Evolutionary conservation across 1,284 basidiomycete species (phyloP).

Genomic region (Cryptococcus floricola): DNA sequence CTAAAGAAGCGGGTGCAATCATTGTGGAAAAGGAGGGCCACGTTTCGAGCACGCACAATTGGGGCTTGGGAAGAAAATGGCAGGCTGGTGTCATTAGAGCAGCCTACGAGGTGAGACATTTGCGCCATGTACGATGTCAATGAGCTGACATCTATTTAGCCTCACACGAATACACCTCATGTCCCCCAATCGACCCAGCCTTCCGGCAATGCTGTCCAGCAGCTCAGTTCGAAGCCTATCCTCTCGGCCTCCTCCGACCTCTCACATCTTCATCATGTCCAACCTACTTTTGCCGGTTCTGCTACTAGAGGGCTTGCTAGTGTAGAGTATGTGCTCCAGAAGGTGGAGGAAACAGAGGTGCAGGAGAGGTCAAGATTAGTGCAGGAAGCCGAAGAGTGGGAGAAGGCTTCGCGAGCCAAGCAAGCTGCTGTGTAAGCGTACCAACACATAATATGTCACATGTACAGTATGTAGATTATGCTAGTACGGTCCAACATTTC

Average conservation of each 20-base stretch:
- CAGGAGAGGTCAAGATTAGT: conserved; percentile 19
- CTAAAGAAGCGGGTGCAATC: conserved; percentile 14
- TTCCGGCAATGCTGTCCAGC: conserved; percentile 13
- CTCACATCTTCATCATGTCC: conserved; percentile 14
- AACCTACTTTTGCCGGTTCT: conserved; percentile 18
- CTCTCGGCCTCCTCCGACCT: conserved; percentile 17
- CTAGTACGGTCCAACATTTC: background rate
- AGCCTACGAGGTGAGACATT: conserved; percentile 41
- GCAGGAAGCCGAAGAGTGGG: conserved; percentile 44
- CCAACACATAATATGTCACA: background rate
- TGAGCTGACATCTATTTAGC: conserved; percentile 16
- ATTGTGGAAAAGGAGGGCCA: conserved; percentile 24
- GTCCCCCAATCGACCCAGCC: conserved; percentile 45
- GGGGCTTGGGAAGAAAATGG: conserved; percentile 23
- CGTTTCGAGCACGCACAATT: conserved; percentile 5
- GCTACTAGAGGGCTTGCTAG: conserved; percentile 35
- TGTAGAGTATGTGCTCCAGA: conserved; percentile 43
- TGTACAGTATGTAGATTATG: background rate
- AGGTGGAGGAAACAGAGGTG: conserved; percentile 2
- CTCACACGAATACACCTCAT: conserved; percentile 47
- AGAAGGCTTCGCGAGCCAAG: conserved; percentile 17
- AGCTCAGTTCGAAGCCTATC: conserved; percentile 33
- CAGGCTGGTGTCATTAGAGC: conserved; percentile 30
- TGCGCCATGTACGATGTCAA: background rate
- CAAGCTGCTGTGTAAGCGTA: conserved; percentile 4